phyloP scores from a whole-genome alignment of 2,329 filamentous ascomycete genomes.

The Mycocentrospora acerina region DNA sequence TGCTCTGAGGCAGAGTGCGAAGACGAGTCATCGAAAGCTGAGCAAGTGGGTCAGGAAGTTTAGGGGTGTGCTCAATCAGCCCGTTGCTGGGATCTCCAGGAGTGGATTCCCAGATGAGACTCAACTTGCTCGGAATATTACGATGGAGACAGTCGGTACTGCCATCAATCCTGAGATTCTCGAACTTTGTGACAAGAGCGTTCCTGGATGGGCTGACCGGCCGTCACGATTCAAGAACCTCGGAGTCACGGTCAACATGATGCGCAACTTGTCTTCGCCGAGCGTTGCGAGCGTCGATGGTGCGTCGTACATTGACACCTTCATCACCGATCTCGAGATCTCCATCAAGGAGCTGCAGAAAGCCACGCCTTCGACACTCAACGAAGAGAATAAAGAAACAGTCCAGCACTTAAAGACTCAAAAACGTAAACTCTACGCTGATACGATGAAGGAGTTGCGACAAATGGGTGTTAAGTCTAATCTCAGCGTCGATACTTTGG shows the following conservation, averaged over 20 bases:
- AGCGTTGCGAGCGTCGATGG: conserved; percentile 58
- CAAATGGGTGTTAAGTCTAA: conserved; percentile 90
- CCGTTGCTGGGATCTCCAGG: conserved; percentile 63
- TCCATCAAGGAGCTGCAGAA: conserved; percentile 75
- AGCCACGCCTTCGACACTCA: conserved; percentile 78
- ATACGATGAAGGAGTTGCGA: conserved; percentile 78
- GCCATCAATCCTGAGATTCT: conserved; percentile 15
- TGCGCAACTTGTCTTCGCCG: conserved; percentile 64
- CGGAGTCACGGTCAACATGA: conserved; percentile 69
- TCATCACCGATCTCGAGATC: conserved; percentile 67
- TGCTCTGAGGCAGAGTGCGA: conserved; percentile 83
- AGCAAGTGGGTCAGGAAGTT: conserved; percentile 93
- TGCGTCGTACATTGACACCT: conserved; percentile 62
- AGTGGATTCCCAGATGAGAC: conserved; percentile 34
- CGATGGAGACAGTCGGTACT: conserved; percentile 14
- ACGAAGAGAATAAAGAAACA: conserved; percentile 78
- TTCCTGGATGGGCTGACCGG: conserved; percentile 43
- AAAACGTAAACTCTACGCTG: conserved; percentile 87
- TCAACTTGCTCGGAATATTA: conserved; percentile 7
- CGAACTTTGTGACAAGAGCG: conserved; percentile 19
- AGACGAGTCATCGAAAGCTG: conserved; percentile 85
- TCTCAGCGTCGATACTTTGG: conserved; percentile 70
- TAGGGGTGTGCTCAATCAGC: conserved; percentile 72
- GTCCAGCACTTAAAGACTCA: conserved; percentile 88
- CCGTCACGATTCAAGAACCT: conserved; percentile 71